Evolutionary conservation across 164 flowering plant genomes (phyloP), one percentile per base, ranked within the genome.

Genomic region (Vitis cinerea): DNA sequence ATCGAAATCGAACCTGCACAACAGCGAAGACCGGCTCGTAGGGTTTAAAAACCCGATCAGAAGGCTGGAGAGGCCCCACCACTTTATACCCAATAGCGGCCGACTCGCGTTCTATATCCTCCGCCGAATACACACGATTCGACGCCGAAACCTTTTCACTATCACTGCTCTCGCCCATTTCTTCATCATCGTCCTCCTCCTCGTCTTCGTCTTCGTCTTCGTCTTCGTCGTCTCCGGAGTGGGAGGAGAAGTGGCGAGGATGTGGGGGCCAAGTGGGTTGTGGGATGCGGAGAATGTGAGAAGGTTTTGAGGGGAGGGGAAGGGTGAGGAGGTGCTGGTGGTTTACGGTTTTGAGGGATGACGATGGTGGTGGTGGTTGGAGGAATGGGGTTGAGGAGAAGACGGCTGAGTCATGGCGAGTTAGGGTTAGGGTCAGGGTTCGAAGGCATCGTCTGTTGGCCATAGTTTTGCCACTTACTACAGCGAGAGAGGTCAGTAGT

Each of bases 11-110:
- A 47, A 95, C 99, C 97, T 93, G 97, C 68, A 95, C 83, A 64
- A 96, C 94, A 47, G 99, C 98, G 48, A 91, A 96, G 71, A 84
- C 90, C 0, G 97, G 90, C 76, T 96, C 94, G 66, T 88, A 85
- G 0, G 77, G 74, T 71, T 86, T 91, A 68, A 90, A 89, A 16
- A 83, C 82, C 15, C 83, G 77, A n/a, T 93, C 97, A 0, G 83
- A 72, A 0, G 70, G 72, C 63, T 79, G 81, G 9, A 96, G 84
- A 10, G 87, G 90, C 14, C 97, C 97, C 12, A 91, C 31, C 68
- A 93, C 99, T 67, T 81, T 82, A 70, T 96, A 96, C 63, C 99
- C 99, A 64, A 96, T 91, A 1, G 81, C 92, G n/a, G 84, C 87
- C 11, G 97, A 91, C 70, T 87, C 92, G n/a, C 73, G 64, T 69